These are phyloP conservation scores for Tympanopsis confertula DNA, from an alignment of 2,329 filamentous ascomycete genomes.

Conservation along the genomic window DNA sequence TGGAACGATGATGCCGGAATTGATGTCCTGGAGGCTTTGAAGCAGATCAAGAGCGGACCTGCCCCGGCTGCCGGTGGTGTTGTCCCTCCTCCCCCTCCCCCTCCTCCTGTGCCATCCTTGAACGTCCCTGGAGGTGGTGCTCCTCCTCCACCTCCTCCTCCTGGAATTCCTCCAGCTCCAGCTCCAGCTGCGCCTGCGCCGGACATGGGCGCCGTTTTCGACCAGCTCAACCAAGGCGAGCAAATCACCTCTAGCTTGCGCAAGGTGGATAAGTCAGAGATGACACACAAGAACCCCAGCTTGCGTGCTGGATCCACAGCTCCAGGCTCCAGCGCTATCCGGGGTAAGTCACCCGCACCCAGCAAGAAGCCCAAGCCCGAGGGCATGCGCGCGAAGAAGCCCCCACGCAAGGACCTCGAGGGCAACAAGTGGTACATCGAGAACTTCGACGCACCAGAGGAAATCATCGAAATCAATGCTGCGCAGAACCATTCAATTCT, in stretches of 20 bases:
- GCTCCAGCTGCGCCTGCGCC: slow-evolving; percentile 29
- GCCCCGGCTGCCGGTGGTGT: slow-evolving; percentile 21
- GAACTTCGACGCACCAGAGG: slow-evolving; percentile 70
- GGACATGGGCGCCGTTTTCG: slow-evolving; percentile 81
- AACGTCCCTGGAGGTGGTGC: slow-evolving; percentile 32
- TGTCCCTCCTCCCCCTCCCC: slow-evolving; percentile 34
- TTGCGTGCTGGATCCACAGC: slow-evolving; percentile 66
- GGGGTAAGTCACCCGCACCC: slow-evolving; percentile 77
- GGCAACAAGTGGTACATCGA: slow-evolving; percentile 94
- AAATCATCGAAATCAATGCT: slow-evolving; percentile 71
- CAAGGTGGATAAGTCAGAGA: slow-evolving; percentile 89
- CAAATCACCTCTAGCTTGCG: slow-evolving; percentile 78
- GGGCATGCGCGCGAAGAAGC: slow-evolving; percentile 75
- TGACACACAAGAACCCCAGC: slow-evolving; percentile 97
- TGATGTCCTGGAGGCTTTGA: slow-evolving; percentile 46
- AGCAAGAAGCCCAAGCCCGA: slow-evolving; percentile 80
- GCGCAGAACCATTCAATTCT: slow-evolving; percentile 78
- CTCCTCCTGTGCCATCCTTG: slow-evolving; percentile 24
- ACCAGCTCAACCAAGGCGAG: slow-evolving; percentile 78
- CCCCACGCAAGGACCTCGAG: slow-evolving; percentile 65
- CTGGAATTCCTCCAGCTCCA: slow-evolving; percentile 55
- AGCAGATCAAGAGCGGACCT: slow-evolving; percentile 37
- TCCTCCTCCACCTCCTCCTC: slow-evolving; percentile 45
- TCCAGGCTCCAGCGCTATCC: slow-evolving; percentile 39
- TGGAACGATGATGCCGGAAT: slow-evolving; percentile 77